Base-by-base conservation (phyloP, 2,329 filamentous ascomycete species). In the Furcasterigmium furcatum region DNA sequence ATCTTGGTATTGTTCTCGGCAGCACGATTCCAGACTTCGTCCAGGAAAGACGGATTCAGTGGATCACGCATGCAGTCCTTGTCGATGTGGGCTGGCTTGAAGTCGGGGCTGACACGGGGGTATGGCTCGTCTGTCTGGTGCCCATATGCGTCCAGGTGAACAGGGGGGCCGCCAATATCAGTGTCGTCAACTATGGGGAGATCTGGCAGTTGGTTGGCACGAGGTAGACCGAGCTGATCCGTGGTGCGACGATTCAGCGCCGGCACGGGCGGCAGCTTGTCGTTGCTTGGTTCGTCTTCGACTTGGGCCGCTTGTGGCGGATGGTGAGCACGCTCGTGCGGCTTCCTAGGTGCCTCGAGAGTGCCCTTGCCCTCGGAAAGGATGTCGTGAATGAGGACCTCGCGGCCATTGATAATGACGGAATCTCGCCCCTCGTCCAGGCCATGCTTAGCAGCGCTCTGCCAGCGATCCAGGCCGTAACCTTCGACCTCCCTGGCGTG, bases 61-160 rank as follows among this genome's bases (percentile, higher is more conserved):
- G 95, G 94, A 65, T 99, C 94, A 14, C 78, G 80, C 91, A 99
- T 99, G 67, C 92, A 97, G 62, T 97, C 88, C 56, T 91, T 88
- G 51, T 89, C 83, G 21, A 99, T 80, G 27, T 80, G 71, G 1
- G 90, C 88, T 18, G 77, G 79, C 47, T 80, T 80, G 56, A 97
- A 84, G 46, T 94, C 88, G 9, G 83, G 70, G 41, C 79, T 70
- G 52, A 81, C 64, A 9, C 74, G 73, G 64, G 82, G 77, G 44
- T 79, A 66, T 19, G 61, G 55, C 20, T 67, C 65, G 21, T 63
- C 62, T 9, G 58, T 63, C 10, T 74, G 68, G 35, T 76, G 77
- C 24, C 77, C 78, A 14, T 68, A 68, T 24, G 74, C 67, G 42
- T 82, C 79, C 25, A 72, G 68, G 45, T 74, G 76, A 19, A 81